Conservation (phyloP, 2,329 filamentous ascomycete species). For the Colletotrichum eleusines region DNA sequence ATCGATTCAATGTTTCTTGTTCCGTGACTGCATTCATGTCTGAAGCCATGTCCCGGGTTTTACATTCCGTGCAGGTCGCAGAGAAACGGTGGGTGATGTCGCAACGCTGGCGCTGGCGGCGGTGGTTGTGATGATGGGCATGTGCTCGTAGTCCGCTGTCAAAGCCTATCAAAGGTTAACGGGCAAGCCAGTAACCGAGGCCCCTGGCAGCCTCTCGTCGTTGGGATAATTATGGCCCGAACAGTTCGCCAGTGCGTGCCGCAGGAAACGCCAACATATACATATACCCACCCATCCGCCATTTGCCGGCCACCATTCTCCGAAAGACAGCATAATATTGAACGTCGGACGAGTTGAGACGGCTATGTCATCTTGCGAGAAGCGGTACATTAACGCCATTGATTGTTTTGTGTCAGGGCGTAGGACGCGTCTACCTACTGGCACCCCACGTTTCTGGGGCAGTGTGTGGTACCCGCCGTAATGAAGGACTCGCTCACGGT, state of each 20-base stretch:
- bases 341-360: neutral
- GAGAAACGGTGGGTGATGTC: neutral
- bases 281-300: no score
- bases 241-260: no score
- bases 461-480: slow-evolving; percentile 2
- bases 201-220: neutral
- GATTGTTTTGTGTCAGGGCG: neutral
- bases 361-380: neutral
- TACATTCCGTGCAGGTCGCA: neutral
- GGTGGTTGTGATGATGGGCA: no score
- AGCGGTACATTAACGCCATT: slow-evolving; percentile 17
- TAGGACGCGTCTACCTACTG: slow-evolving; percentile 9
- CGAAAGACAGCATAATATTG: neutral
- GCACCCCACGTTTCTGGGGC: neutral
- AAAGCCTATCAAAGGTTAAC: neutral
- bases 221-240: neutral
- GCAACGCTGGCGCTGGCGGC: no score
- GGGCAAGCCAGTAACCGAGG: neutral
- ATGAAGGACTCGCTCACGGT: slow-evolving; percentile 18
- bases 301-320: no score
- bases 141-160: no score
- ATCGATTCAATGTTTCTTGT: neutral
- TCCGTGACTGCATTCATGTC: neutral
- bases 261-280: no score
- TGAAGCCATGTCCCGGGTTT: neutral